A percentile compares a stretch with the other conserved stretches of the same genome.
Conservation (phyloP, 306 rosid species). For the Trifolium fragiferum region DNA sequence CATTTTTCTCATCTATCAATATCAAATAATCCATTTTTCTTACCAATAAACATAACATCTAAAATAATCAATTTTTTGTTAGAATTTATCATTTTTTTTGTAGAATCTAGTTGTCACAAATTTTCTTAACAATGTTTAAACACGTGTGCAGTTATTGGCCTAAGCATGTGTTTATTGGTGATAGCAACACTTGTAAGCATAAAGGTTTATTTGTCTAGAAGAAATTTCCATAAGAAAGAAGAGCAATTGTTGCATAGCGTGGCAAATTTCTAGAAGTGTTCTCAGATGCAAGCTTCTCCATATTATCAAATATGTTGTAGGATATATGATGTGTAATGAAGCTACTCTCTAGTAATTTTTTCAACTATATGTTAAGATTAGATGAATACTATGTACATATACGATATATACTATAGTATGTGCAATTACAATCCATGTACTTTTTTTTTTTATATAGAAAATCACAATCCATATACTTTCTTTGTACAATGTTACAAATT, state of each 20-base stretch:
- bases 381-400: too few species aligned
- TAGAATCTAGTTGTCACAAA: neutral
- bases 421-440: neutral
- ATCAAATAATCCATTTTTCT: too few species aligned
- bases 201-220: slow-evolving; percentile 41
- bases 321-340: neutral
- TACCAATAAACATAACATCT: too few species aligned
- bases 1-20: too few species aligned
- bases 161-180: slow-evolving; percentile 42
- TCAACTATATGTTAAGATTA: too few species aligned
- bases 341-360: too few species aligned
- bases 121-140: neutral
- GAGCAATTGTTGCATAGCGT: slow-evolving; percentile 40
- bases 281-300: neutral
- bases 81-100: too few species aligned
- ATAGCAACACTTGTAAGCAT: slow-evolving; percentile 39
- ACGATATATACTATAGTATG: neutral
- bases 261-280: slow-evolving; percentile 38
- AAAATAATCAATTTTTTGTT: too few species aligned
- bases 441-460: too few species aligned
- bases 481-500: neutral
- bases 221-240: slow-evolving; percentile 35
- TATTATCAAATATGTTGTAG: slow-evolving; percentile 1
- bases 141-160: slow-evolving; percentile 51
- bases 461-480: neutral